phyloP scores from a whole-genome alignment of 164 flowering plant species.

The Vitis rupestris region DNA sequence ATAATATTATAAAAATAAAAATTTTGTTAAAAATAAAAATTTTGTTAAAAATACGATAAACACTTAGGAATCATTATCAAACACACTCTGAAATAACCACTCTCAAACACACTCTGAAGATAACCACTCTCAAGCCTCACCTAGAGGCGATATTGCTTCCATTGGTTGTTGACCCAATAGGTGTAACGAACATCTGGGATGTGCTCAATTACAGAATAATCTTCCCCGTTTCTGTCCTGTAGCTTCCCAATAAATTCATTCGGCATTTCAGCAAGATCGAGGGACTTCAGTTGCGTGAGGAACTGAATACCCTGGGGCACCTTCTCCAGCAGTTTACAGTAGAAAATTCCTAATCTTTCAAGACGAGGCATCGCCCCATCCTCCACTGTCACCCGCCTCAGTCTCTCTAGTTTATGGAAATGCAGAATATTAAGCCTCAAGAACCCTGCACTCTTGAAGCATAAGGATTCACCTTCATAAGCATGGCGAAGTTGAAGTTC shows the following conservation, averaged over 20 bases:
- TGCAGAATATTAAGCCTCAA: slow-evolving; percentile 13
- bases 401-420: slow-evolving; percentile 4
- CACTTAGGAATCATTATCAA: no score
- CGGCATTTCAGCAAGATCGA: slow-evolving; percentile 19
- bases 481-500: slow-evolving; percentile 9
- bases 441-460: slow-evolving; percentile 19
- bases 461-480: slow-evolving; percentile 17
- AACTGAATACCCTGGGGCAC: slow-evolving; percentile 25
- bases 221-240: slow-evolving; percentile 1
- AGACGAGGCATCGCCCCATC: slow-evolving; percentile 17
- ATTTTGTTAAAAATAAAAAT: no score
- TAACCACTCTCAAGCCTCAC: slow-evolving; percentile 6
- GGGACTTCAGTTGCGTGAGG: slow-evolving; percentile 11
- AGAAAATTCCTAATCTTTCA: slow-evolving; percentile 5
- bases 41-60: no score
- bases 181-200: slow-evolving; percentile 11
- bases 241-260: slow-evolving; percentile 5
- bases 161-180: not conserved
- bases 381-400: slow-evolving; percentile 17
- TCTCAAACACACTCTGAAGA: slow-evolving; percentile 4
- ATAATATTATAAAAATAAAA: no score
- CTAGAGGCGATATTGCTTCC: no score
- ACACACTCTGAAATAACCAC: not conserved
- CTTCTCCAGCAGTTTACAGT: slow-evolving; percentile 1
- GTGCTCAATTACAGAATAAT: slow-evolving; percentile 13